Evolutionary conservation across 1,284 basidiomycete genomes (phyloP).

Genomic region (Pseudozyma hubeiensis): DNA sequence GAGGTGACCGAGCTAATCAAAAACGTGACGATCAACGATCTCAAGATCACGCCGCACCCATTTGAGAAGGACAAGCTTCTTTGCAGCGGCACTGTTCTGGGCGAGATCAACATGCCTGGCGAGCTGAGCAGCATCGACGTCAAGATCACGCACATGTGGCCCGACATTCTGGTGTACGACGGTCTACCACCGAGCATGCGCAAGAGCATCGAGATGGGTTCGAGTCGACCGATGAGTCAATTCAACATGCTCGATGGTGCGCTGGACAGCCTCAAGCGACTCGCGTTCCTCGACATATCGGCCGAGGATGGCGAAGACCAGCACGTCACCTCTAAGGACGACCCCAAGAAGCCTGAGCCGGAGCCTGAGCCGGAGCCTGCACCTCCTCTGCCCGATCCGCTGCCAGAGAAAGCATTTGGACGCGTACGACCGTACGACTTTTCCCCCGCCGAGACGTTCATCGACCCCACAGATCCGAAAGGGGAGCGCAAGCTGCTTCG

Average conservation of each 20-base stretch:
- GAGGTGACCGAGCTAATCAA: slow-evolving; percentile 63
- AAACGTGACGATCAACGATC: slow-evolving; percentile 62
- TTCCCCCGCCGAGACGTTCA: slow-evolving; percentile 53
- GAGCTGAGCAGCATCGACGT: slow-evolving; percentile 61
- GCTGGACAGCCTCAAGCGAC: slow-evolving; percentile 26
- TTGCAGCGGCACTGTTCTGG: slow-evolving; percentile 61
- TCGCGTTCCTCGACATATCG: slow-evolving; percentile 21
- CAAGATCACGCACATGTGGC: slow-evolving; percentile 63
- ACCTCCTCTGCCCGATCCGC: slow-evolving; percentile 57
- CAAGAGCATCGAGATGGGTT: slow-evolving; percentile 17
- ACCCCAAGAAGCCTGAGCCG: slow-evolving; percentile 39
- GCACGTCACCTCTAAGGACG: slow-evolving; percentile 5
- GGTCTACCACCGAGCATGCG: slow-evolving; percentile 62
- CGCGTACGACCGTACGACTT: slow-evolving; percentile 59
- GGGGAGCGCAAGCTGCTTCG: slow-evolving; percentile 53
- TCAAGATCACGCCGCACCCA: slow-evolving; percentile 63
- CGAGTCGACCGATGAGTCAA: slow-evolving; percentile 1
- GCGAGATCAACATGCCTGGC: slow-evolving; percentile 59
- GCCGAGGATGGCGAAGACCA: slow-evolving; percentile 14
- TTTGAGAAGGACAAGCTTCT: slow-evolving; percentile 61
- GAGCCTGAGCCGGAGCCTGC: slow-evolving; percentile 49
- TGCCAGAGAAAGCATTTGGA: slow-evolving; percentile 61
- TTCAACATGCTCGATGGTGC: slow-evolving; percentile 30
- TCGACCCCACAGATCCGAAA: slow-evolving; percentile 55
- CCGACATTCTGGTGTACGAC: slow-evolving; percentile 62